Base-by-base conservation (phyloP, 768 basidiomycete species). In the Boletus vinaceobasis region DNA sequence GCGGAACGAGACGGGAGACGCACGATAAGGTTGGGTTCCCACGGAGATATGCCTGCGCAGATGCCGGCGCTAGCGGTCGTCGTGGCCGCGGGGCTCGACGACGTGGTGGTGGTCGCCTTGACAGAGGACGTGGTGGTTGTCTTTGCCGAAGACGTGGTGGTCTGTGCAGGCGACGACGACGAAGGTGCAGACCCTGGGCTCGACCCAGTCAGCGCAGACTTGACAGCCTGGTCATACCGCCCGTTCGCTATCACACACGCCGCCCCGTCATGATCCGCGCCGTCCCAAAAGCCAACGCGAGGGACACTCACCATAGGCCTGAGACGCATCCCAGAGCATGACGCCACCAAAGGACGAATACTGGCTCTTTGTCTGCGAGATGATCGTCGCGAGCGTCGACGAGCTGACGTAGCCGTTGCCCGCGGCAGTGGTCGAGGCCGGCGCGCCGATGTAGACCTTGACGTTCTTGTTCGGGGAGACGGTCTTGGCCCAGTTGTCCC, bases 381-480 rank as follows among this genome's bases (percentile, higher is more conserved):
- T 62, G 49, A 76, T 71, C 31, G 46, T 58, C 19, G 64, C 65
- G 19, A 79, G 61, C 11, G 66, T 65, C 29, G 64, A 65, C 4
- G 71, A 60, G 48, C 61, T 58, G 36, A 78, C 74, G 51, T 75
- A 80, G 13, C 79, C 79, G 3, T 63, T 71, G 29, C 70, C 65
- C 5, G 79, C 79, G 1, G 79, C 76, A 1, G 63, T 43, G 1
- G 69, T 45, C 1, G 78, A 71, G 0, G 72, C 79, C 0, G 79
- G 78, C 21, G 73, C 79, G 43, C 79, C 79, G 43, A 80, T 74
- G 63, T 74, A 80, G 7, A 80, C 67, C 60, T 80, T 80, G 52
- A 79, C 72, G 61, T 77, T 64, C 58, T 63, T 64, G 71, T 79
- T 80, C 5, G 75, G 68, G 1, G 79, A 78, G 33, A 66, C 57